phyloP scores from a whole-genome alignment of 768 basidiomycete species.

The Phlebiopsis flavidoalba region DNA sequence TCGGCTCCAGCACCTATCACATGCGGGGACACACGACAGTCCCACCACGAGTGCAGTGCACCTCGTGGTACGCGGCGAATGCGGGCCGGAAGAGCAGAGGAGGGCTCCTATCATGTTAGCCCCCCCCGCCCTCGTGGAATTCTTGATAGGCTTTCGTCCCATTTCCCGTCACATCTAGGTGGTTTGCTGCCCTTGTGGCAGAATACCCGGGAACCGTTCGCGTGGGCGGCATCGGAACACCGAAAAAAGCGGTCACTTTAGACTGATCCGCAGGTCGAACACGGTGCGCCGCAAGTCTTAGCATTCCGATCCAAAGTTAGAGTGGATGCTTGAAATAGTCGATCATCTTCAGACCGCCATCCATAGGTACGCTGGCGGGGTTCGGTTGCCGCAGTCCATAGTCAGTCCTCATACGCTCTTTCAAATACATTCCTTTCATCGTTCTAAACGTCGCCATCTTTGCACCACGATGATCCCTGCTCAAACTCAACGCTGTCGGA shows the following conservation, averaged over 20 bases:
- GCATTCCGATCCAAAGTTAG: neutral
- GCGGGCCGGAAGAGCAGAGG: slow-evolving; percentile 48
- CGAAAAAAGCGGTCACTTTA: slow-evolving; percentile 67
- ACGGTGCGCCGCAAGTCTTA: slow-evolving; percentile 43
- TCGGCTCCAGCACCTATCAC: slow-evolving; percentile 56
- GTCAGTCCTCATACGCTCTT: slow-evolving; percentile 55
- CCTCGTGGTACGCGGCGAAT: slow-evolving; percentile 60
- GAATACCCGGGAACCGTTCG: slow-evolving; percentile 59
- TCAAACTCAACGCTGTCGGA: neutral
- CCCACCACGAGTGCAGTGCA: slow-evolving; percentile 53
- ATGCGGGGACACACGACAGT: slow-evolving; percentile 77
- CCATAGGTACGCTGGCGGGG: slow-evolving; percentile 67
- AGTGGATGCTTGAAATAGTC: neutral
- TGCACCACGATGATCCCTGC: slow-evolving; percentile 23
- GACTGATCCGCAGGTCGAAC: slow-evolving; percentile 80
- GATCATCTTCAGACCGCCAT: slow-evolving; percentile 54
- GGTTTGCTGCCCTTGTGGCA: slow-evolving; percentile 59
- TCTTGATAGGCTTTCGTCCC: slow-evolving; percentile 67
- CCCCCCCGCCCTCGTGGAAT: slow-evolving; percentile 76
- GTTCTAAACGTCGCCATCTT: slow-evolving; percentile 68
- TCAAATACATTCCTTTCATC: slow-evolving; percentile 80
- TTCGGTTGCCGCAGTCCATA: slow-evolving; percentile 70
- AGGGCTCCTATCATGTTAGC: slow-evolving; percentile 44
- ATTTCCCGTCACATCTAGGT: slow-evolving; percentile 55
- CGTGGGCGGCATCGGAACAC: slow-evolving; percentile 46